phyloP scores from a whole-genome alignment of 2,329 filamentous ascomycete genomes.

The Aspergillus terreus region DNA sequence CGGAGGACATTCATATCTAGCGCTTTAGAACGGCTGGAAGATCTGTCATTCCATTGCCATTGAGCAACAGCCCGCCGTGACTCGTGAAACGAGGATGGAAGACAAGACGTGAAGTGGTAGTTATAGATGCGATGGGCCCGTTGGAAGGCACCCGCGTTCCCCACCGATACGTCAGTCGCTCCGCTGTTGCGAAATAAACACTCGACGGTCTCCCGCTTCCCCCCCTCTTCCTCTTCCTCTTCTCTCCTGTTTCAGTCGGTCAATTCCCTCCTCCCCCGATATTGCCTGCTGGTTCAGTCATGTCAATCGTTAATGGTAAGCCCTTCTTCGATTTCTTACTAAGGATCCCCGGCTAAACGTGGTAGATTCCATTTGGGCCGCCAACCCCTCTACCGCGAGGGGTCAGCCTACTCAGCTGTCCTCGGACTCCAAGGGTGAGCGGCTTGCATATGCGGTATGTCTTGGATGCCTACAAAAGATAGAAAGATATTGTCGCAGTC shows the following conservation, averaged over 20 bases:
- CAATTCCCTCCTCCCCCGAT: constrained; percentile 3
- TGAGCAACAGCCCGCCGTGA: not conserved
- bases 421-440: constrained; percentile 81
- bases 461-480: not conserved
- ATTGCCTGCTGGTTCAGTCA: constrained; percentile 20
- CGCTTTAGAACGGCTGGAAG: constrained; percentile 4
- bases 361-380: constrained; percentile 72
- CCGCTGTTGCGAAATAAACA: not conserved
- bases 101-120: not conserved
- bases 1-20: constrained; percentile 6
- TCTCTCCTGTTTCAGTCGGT: not conserved
- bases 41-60: constrained; percentile 5
- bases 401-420: constrained; percentile 88
- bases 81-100: too few relatives aligned
- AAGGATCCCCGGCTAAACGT: not conserved
- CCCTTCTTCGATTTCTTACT: not conserved
- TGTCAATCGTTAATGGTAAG: constrained; percentile 46
- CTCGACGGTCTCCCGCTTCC: not conserved
- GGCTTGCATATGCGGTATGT: constrained; percentile 85
- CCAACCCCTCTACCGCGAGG: constrained; percentile 75
- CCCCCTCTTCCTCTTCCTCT: not conserved
- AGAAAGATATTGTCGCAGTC: not conserved
- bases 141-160: not conserved
- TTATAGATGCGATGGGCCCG: not conserved
- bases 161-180: constrained; percentile 7